Percentiles rank a stretch among this genome's conserved stretches.
Evolutionary conservation across 768 basidiomycete species (phyloP).

Genomic region (Tricholoma sp.): DNA sequence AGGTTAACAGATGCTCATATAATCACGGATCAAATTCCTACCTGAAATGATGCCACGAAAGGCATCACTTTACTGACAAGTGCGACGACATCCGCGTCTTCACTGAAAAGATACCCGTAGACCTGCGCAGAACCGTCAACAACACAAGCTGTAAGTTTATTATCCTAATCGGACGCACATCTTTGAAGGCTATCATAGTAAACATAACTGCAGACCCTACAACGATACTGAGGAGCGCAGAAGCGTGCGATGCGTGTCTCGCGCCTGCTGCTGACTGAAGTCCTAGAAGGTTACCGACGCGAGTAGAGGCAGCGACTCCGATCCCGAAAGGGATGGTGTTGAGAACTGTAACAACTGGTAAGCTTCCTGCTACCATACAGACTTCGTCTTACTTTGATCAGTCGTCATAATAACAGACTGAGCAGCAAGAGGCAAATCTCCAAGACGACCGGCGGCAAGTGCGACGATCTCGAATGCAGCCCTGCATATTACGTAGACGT

Average conservation of each 20-base stretch:
- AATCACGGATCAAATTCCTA: slow-evolving; percentile 19
- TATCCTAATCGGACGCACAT: slow-evolving; percentile 34
- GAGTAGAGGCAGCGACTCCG: slow-evolving; percentile 68
- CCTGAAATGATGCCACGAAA: slow-evolving; percentile 70
- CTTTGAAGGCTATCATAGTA: slow-evolving; percentile 47
- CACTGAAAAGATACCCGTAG: slow-evolving; percentile 66
- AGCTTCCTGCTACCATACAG: neutral
- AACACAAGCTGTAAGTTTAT: neutral
- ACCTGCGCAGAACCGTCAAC: slow-evolving; percentile 28
- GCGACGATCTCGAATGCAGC: slow-evolving; percentile 82
- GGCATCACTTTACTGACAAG: slow-evolving; percentile 68
- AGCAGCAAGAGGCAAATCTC: slow-evolving; percentile 61
- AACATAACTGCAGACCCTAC: slow-evolving; percentile 57
- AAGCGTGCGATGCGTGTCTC: slow-evolving; percentile 54
- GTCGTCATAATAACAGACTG: slow-evolving; percentile 80
- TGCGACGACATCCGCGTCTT: slow-evolving; percentile 51
- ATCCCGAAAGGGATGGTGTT: slow-evolving; percentile 76
- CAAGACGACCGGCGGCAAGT: slow-evolving; percentile 67
- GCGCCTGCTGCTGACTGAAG: slow-evolving; percentile 46
- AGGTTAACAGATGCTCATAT: neutral
- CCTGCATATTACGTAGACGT: slow-evolving; percentile 36
- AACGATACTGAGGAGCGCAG: slow-evolving; percentile 59
- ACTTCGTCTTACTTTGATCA: slow-evolving; percentile 58
- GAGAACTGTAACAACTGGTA: slow-evolving; percentile 36
- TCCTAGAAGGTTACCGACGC: slow-evolving; percentile 72